Evolutionary conservation across 768 basidiomycete species (phyloP), one percentile per base, ranked within the genome.

Genomic region (Pisolithus albus): DNA sequence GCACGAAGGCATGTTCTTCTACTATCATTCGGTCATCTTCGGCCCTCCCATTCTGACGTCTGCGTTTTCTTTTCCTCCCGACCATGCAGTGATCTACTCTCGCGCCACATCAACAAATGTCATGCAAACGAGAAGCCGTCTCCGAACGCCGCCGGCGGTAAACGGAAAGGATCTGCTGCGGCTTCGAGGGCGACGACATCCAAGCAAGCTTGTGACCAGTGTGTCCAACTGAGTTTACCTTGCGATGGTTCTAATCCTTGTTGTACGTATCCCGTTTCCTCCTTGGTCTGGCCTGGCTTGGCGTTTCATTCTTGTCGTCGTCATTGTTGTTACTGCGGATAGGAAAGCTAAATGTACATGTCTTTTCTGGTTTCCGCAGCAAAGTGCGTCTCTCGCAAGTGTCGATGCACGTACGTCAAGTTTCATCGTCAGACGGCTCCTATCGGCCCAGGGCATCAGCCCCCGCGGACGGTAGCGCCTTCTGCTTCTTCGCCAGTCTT

Each of bases 81-180:
- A 34, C 13, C 3, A 13, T 3, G 5, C 58, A 90, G 88, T 64
- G 90, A 92, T 72, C 76, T 92, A 4, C 81, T 92, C 41, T 89
- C 90, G 5, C 72, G 90, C 59, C 90, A 92, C 59, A 75, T 91
- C 55, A 91, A 92, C 68, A 92, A 92, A 60, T 92, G 90, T 60
- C 90, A 92, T 64, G 80, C 88, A 4, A 78, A 78, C 57, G 87
- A 90, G 72, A 88, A 87, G 59, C 72, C 75, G 0, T 39, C 49
- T 7, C 50, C 57, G 4, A 73, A 69, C 10, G 56, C 63, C 11
- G 59, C 69, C 4, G 68, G 74, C 2, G 62, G 75, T 7, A 71
- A 86, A n/a, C 72, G 86, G 53, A 86, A 86, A 59, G 85, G 85
- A 19, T 74, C 80, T 0, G 76, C 81, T 0, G 78, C 82, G 1